Conservation (phyloP, 305 asterid genomes). For the Fraxinus paxiana region DNA sequence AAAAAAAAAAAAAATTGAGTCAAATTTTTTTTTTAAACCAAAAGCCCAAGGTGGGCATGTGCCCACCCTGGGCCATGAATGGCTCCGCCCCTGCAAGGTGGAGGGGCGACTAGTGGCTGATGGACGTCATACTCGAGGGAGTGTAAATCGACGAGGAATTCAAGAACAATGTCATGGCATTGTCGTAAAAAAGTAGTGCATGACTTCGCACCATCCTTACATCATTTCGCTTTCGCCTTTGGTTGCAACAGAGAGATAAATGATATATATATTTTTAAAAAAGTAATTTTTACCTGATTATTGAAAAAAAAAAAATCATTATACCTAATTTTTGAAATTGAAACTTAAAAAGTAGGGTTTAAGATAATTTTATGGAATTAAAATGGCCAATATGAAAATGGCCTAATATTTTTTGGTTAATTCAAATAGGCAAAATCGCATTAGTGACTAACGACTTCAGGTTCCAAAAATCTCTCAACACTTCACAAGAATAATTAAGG, state of each 20-base stretch:
- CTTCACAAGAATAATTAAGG: background rate
- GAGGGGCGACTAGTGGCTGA: background rate
- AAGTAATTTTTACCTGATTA: background rate
- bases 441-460: background rate
- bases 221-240: background rate
- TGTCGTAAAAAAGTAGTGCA: background rate
- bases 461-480: background rate
- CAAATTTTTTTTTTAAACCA: no score
- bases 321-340: background rate
- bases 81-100: no score
- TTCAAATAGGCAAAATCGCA: background rate
- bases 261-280: background rate
- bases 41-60: no score
- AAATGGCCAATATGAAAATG: background rate
- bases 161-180: background rate
- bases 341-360: background rate
- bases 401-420: background rate
- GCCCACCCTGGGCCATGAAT: no score
- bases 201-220: background rate
- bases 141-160: background rate
- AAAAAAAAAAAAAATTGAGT: no score
- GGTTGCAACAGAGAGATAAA: background rate
- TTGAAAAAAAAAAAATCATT: background rate
- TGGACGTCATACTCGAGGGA: background rate
- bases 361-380: background rate